Evolutionary conservation across 2,329 filamentous ascomycete genomes (phyloP).

Genomic region (Aspergillus brunneoviolaceus): DNA sequence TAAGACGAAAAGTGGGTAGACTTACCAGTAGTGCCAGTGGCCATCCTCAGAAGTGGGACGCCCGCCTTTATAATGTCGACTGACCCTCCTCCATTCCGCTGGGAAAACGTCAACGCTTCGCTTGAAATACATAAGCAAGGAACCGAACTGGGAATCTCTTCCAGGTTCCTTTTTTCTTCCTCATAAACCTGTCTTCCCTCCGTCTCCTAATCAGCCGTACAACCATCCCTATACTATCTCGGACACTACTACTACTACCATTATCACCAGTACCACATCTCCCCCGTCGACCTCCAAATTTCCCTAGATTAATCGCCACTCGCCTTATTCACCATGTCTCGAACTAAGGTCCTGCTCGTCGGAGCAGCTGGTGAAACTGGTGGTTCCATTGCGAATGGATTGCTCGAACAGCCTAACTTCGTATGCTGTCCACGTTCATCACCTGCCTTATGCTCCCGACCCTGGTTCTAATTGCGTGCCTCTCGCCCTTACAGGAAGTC

Average conservation of each 20-base stretch:
- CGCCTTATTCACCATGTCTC: slow-evolving; percentile 29
- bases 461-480: slow-evolving; percentile 8
- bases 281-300: neutral
- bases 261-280: neutral
- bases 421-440: slow-evolving; percentile 13
- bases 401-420: slow-evolving; percentile 32
- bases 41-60: slow-evolving; percentile 28
- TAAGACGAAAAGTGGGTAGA: slow-evolving; percentile 34
- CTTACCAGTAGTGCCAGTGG: slow-evolving; percentile 13
- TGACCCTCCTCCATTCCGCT: slow-evolving; percentile 28
- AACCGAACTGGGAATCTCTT: slow-evolving; percentile 4
- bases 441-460: slow-evolving; percentile 6
- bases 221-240: neutral
- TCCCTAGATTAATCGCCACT: slow-evolving; percentile 8
- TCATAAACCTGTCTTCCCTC: slow-evolving; percentile 1
- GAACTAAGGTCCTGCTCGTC: slow-evolving; percentile 39
- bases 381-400: slow-evolving; percentile 38
- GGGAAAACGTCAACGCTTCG: slow-evolving; percentile 11
- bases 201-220: neutral
- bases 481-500: slow-evolving; percentile 43
- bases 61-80: slow-evolving; percentile 36
- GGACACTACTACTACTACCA: neutral
- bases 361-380: slow-evolving; percentile 43
- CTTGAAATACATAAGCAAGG: slow-evolving; percentile 8
- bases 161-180: slow-evolving; percentile 1